Evolutionary conservation across 257 asterid genomes (phyloP).

Genomic region (Forsythia suspensa): DNA sequence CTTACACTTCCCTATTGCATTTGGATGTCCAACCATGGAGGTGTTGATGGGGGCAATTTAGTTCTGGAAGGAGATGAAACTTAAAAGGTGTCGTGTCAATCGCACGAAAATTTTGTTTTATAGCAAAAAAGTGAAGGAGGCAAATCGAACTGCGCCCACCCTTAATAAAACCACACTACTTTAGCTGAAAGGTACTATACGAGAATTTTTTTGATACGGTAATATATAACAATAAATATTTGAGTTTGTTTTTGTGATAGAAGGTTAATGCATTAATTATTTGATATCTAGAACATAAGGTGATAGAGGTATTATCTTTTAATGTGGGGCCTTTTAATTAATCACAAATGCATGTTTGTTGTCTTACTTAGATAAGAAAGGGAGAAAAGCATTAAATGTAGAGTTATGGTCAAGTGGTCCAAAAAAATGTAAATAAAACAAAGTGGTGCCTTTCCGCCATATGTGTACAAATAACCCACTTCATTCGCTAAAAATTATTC

Average conservation of each 20-base stretch:
- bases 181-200: not conserved
- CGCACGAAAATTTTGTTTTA: conserved; percentile 75
- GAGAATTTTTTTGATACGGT: no score
- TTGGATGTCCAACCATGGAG: conserved; percentile 79
- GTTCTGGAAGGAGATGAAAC: conserved; percentile 80
- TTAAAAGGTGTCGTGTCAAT: conserved; percentile 37
- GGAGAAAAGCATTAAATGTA: conserved; percentile 34
- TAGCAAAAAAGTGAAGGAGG: conserved; percentile 56
- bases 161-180: no score
- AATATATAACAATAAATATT: conserved; percentile 22
- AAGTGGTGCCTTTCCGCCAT: not conserved
- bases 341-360: not conserved
- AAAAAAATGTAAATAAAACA: not conserved
- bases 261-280: conserved; percentile 31
- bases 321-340: conserved; percentile 7
- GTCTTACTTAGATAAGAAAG: conserved; percentile 21
- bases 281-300: conserved; percentile 3
- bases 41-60: conserved; percentile 52
- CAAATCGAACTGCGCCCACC: not conserved
- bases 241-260: conserved; percentile 32
- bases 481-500: conserved; percentile 1
- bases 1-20: conserved; percentile 77
- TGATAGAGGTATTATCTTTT: not conserved
- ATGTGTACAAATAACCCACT: not conserved
- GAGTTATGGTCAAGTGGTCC: conserved; percentile 33